phyloP scores from a whole-genome alignment of 345 rosid genomes.

The Excoecaria agallocha region DNA sequence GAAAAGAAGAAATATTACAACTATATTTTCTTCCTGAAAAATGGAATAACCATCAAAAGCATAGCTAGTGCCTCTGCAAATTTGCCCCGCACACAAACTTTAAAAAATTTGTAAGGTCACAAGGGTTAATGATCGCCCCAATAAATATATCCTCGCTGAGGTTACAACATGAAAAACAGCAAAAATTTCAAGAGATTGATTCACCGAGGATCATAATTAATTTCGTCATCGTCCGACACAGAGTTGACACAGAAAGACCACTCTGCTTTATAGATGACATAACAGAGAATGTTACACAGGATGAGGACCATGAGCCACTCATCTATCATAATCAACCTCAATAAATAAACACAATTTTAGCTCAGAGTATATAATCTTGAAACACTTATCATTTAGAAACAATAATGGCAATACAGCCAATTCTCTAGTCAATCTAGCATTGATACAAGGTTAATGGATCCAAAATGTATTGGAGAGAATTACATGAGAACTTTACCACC shows the following conservation, averaged over 20 bases:
- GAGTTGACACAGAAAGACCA: constrained; percentile 25
- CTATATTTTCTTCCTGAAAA: background rate
- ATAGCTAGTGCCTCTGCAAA: constrained; percentile 24
- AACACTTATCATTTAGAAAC: too few species aligned
- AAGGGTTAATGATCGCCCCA: background rate
- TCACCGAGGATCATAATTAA: constrained; percentile 12
- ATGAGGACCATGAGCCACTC: background rate
- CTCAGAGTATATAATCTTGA: too few species aligned
- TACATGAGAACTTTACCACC: too few species aligned
- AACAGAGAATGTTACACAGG: background rate
- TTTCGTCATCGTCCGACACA: constrained; percentile 58
- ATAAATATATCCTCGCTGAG: constrained; percentile 18
- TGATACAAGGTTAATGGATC: too few species aligned
- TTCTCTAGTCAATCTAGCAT: too few species aligned
- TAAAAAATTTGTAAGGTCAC: background rate
- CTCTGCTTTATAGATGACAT: constrained; percentile 33
- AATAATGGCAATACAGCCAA: too few species aligned
- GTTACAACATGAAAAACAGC: constrained; percentile 22
- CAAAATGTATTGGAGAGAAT: too few species aligned
- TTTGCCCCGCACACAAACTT: constrained; percentile 35
- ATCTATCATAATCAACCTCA: background rate
- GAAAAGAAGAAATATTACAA: background rate
- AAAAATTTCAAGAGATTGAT: constrained; percentile 23
- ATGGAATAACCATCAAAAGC: constrained; percentile 30
- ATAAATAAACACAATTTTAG: background rate